Evolutionary conservation across 202 grass and related monocot species (phyloP), one percentile per base, ranked within the genome.

Genomic region (Elaeis oleifera): DNA sequence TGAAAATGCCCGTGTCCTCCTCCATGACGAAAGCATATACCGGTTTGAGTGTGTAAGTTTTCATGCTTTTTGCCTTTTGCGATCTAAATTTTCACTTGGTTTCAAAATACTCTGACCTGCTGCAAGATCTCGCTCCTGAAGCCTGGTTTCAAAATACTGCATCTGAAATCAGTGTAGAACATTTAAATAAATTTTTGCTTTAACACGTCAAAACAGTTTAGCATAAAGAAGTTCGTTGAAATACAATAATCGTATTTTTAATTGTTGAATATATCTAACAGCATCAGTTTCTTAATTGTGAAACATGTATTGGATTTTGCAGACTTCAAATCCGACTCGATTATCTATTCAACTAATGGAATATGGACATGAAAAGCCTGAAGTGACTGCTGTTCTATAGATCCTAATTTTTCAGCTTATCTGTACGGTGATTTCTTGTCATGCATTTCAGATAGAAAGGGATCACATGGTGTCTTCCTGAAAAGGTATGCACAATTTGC

Each of bases 1-100:
- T 72, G 94, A 99, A 77, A 99, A 99, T 78, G 85, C 77, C 2
- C 94, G 84, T 64, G 94, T 88, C 9, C 65, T 99, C 22, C 84
- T 92, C 24, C 77, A 89, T 76, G 88, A 99, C 3, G 88, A 89
- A 56, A 80, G 72, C 65, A 82, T 99, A 69, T 99, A 99, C 60
- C 80, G 82, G 63, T 85, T 94, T 64, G 84, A 91, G 80, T 84
- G 79, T 71, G 94, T 99, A 84, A 77, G 94, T 65, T 61, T 54
- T 23, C 56, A 64, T 78, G 18, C 18, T n/a, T 25, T 68, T 1
- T 67, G 61, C 20, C 1, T 59, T 54, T 23, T 61, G 18, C 7
- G 8, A 49, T 16, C 19, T n/a, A 39, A 22, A 56, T 56, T 68
- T 6, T 25, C 18, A 6, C 28, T 53, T 67, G 16, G 4, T 67